These are phyloP conservation scores for Graphilbum sp. DNA, from an alignment of 2,329 filamentous ascomycete genomes.

Conservation along the genomic window DNA sequence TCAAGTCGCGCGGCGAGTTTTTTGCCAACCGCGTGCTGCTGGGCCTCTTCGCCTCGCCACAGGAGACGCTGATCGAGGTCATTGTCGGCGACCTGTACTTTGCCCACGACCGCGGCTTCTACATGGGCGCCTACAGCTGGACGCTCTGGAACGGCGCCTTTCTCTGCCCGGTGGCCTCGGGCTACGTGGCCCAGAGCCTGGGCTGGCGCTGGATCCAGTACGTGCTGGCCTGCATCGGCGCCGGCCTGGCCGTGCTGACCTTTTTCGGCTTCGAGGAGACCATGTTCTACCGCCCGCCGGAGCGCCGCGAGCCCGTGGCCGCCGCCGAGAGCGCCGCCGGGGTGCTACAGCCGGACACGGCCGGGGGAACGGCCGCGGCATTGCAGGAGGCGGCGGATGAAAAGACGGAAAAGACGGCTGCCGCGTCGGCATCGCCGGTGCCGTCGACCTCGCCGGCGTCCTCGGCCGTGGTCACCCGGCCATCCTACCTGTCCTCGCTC, in stretches of 20 bases:
- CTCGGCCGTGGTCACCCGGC: not conserved
- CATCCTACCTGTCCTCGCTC: conserved; percentile 12
- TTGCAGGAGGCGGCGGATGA: too few relatives aligned
- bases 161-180: conserved; percentile 14
- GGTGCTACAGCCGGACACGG: not conserved
- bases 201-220: conserved; percentile 20
- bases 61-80: conserved; percentile 21
- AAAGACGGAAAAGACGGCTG: conserved; percentile 5
- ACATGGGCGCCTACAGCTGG: conserved; percentile 15
- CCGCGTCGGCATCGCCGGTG: conserved; percentile 16
- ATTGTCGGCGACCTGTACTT: conserved; percentile 22
- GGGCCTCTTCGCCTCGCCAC: conserved; percentile 26
- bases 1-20: conserved; percentile 22
- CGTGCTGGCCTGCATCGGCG: conserved; percentile 15
- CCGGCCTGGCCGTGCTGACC: conserved; percentile 16
- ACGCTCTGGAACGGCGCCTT: conserved; percentile 15
- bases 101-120: conserved; percentile 19
- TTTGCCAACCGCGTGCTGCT: conserved; percentile 25
- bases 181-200: conserved; percentile 13
- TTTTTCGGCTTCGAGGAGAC: conserved; percentile 16
- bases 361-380: too few relatives aligned
- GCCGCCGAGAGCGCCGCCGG: conserved; percentile 13
- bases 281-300: conserved; percentile 9
- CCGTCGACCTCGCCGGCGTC: conserved; percentile 10
- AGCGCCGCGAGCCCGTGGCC: conserved; percentile 4